A percentile compares a stretch with the other conserved stretches of the same genome.
These are phyloP conservation scores for Trichoderma sp. DNA, from an alignment of 2,329 filamentous ascomycete genomes.

Conservation along the genomic window DNA sequence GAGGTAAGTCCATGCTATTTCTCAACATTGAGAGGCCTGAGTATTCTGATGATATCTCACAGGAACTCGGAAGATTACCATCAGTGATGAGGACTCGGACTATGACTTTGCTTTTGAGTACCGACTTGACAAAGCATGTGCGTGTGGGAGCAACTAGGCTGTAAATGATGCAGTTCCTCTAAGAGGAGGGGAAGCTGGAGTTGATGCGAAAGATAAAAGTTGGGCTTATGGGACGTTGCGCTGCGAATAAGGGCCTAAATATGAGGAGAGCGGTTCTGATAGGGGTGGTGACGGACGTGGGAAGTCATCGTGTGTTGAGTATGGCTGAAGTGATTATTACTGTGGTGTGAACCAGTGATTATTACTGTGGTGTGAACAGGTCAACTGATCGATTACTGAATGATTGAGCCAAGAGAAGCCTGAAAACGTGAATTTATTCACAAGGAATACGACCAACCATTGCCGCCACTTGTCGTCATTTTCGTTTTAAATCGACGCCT, in stretches of 20 bases:
- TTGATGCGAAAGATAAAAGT: neutral
- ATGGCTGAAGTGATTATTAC: neutral
- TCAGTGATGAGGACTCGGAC: neutral
- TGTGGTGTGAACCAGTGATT: neutral
- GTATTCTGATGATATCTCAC: neutral
- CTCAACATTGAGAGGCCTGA: too few relatives aligned
- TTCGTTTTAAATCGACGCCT: neutral
- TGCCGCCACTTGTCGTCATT: neutral
- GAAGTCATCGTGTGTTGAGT: neutral
- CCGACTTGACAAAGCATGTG: constrained; percentile 6
- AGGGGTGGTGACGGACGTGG: neutral
- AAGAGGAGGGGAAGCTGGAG: neutral
- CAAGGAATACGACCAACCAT: neutral
- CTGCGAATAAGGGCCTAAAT: neutral
- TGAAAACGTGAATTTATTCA: neutral
- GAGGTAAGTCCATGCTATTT: neutral
- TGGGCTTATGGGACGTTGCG: neutral
- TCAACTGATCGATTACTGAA: neutral
- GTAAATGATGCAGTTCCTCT: neutral
- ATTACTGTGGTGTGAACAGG: too few relatives aligned
- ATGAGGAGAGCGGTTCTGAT: neutral
- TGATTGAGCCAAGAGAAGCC: neutral
- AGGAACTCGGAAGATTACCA: neutral
- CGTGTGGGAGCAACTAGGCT: neutral
- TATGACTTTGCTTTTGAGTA: constrained; percentile 19